A percentile compares a stretch with the other conserved stretches of the same genome.
These are phyloP conservation scores for Neopestalotiopsis rosae DNA, from an alignment of 2,329 filamentous ascomycete species.

Conservation along the genomic window DNA sequence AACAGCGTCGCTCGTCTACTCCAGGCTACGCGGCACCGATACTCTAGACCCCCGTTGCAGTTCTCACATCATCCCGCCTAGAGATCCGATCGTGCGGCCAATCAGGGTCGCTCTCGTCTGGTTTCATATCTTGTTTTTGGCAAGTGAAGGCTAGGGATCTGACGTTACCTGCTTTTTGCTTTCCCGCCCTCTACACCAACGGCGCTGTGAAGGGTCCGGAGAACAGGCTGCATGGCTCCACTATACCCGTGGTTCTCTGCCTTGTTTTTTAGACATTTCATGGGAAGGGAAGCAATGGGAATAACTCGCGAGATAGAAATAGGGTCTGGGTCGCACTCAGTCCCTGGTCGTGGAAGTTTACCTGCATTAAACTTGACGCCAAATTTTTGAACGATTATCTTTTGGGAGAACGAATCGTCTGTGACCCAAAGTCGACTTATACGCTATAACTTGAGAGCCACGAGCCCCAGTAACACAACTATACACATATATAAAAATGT, in stretches of 20 bases:
- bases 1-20: background rate
- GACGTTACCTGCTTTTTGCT: slow-evolving; percentile 7
- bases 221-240: background rate
- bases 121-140: slow-evolving; percentile 15
- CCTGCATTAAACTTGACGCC: background rate
- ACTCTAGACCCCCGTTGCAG: background rate
- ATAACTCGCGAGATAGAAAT: slow-evolving; percentile 1
- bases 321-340: background rate
- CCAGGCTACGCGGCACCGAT: background rate
- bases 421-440: background rate
- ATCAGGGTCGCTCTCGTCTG: background rate
- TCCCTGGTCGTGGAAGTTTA: background rate
- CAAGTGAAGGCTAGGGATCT: background rate
- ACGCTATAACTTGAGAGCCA: too few species aligned
- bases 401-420: background rate
- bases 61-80: slow-evolving; percentile 13
- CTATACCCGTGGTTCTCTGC: slow-evolving; percentile 3
- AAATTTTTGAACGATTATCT: background rate
- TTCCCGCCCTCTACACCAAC: background rate
- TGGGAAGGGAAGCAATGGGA: background rate
- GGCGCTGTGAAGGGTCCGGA: background rate
- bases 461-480: too few species aligned
- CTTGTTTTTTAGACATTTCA: background rate
- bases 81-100: background rate
- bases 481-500: slow-evolving; percentile 4